phyloP scores from a whole-genome alignment of 2,329 filamentous ascomycete genomes.

The Alternaria brassicae region DNA sequence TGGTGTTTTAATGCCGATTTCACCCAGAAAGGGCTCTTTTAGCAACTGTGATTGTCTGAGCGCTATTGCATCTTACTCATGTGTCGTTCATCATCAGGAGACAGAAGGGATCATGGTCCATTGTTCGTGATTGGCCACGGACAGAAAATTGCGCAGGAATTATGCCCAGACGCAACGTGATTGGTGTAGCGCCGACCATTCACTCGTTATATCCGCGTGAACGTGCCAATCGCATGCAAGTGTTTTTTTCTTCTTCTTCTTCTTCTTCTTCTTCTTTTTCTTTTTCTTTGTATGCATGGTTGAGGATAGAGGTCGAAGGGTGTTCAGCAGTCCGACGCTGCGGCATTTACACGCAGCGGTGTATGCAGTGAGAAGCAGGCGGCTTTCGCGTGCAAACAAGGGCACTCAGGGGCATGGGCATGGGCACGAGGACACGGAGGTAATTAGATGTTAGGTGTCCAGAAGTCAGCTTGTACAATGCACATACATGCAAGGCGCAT shows the following conservation, averaged over 20 bases:
- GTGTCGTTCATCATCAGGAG: neutral
- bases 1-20: neutral
- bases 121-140: conserved; percentile 6
- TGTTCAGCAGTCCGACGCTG: neutral
- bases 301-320: neutral
- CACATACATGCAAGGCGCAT: conserved; percentile 2
- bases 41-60: neutral
- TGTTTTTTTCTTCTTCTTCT: neutral
- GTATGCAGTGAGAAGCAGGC: neutral
- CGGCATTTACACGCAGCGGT: conserved; percentile 1
- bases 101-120: neutral
- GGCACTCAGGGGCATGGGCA: neutral
- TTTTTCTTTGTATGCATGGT: neutral
- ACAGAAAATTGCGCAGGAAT: conserved; percentile 11
- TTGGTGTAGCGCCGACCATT: conserved; percentile 6
- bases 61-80: neutral
- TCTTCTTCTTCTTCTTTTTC: neutral
- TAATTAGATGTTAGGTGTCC: conserved; percentile 3
- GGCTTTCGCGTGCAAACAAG: neutral
- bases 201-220: conserved; percentile 1
- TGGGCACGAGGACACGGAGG: neutral
- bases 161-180: conserved; percentile 7
- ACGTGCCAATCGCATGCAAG: neutral
- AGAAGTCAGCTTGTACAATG: conserved; percentile 5
- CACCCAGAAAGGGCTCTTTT: neutral